phyloP scores from a whole-genome alignment of 2,329 filamentous ascomycete species.

The Claviceps spartinae region DNA sequence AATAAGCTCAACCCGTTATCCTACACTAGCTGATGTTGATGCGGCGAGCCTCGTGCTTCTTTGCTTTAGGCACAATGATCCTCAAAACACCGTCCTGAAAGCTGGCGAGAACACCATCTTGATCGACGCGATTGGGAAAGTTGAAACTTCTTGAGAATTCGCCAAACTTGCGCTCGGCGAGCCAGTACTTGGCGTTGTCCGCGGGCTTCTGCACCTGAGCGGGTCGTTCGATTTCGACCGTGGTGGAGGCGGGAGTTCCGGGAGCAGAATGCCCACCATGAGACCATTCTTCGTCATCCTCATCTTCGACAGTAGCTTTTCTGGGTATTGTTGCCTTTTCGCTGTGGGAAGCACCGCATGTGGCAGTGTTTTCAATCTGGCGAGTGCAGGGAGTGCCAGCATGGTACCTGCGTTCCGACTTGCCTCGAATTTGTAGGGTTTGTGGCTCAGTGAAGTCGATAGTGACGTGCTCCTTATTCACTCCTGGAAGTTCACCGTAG shows the following conservation, averaged over 20 bases:
- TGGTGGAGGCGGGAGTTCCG: constrained; percentile 5
- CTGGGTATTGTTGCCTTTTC: constrained; percentile 27
- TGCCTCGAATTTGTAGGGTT: constrained; percentile 58
- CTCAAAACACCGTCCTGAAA: constrained; percentile 54
- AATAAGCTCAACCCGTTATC: neutral
- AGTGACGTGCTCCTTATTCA: constrained; percentile 58
- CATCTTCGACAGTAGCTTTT: constrained; percentile 55
- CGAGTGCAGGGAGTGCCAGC: constrained; percentile 36
- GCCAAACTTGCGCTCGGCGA: constrained; percentile 51
- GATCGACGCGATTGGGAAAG: constrained; percentile 52
- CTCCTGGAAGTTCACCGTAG: constrained; percentile 65
- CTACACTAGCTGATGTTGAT: constrained; percentile 35
- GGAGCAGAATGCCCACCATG: constrained; percentile 7
- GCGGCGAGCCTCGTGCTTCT: constrained; percentile 41
- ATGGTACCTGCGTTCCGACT: constrained; percentile 49
- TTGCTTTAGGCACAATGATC: constrained; percentile 52
- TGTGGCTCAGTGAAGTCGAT: constrained; percentile 70
- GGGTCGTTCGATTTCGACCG: constrained; percentile 10
- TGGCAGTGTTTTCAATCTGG: constrained; percentile 29
- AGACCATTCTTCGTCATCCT: constrained; percentile 20
- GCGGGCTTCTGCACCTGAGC: constrained; percentile 18
- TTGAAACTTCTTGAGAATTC: constrained; percentile 55
- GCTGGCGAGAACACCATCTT: constrained; percentile 44
- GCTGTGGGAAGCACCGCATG: constrained; percentile 27
- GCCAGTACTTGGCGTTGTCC: constrained; percentile 53